Evolutionary conservation across 805 yeast species (phyloP), one percentile per base, ranked within the genome.

Genomic region (Ogataea neopini): DNA sequence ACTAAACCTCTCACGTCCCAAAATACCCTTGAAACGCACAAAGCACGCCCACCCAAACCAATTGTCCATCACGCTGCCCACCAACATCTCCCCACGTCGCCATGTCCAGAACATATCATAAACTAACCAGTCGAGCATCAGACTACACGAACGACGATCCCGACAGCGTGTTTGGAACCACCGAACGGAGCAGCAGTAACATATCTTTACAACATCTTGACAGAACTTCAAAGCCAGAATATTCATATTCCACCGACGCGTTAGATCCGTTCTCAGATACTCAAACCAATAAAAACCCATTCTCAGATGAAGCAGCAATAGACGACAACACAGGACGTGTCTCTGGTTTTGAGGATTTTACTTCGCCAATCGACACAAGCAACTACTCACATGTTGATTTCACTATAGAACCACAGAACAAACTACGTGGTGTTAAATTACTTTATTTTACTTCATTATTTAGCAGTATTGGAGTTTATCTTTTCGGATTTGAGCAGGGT

Each of bases 401-500:
- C 35, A 32, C 57, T 14, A 34, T 44, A 3, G 20, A 20, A 1
- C 61, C 60, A 8, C 26, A 13, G 6, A 56, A 52, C 28, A 48
- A 45, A 26, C 47, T 63, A 6, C 56, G 47, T 30, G 68, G 68
- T 10, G 51, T 46, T 32, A 51, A 45, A 36, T 43, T 62, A 14
- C 51, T 62, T 10, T 62, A 62, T 30, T 48, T 60, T 42, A 62
- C 64, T 4, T 59, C 64, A 1, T 42, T 57, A 5, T 60, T 62
- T 51, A 54, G 59, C 49, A 56, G 60, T 10, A 58, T 58, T 18
- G 62, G 62, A 17, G 74, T 43, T 68, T 83, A 45, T 76, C 80
- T 49, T 66, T 84, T 84, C 59, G 91, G 91, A 2, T 84, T 82
- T 64, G 88, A 83, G 61, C 88, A 88, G 43, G 67, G 67, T 48